Evolutionary conservation across 179 eudicot genomes (phyloP), one percentile per base, ranked within the genome.

Genomic region (Silene vulgaris): DNA sequence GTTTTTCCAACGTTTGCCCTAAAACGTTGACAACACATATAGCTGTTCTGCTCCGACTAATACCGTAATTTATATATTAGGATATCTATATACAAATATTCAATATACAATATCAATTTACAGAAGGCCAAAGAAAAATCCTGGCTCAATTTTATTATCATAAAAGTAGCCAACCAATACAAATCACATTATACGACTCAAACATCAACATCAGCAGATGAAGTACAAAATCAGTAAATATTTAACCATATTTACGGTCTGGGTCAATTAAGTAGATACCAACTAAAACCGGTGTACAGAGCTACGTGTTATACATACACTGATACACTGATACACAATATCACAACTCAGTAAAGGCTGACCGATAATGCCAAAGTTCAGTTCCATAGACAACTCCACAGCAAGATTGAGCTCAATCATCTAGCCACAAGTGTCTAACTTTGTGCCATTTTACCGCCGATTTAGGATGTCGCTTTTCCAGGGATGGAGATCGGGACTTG

Each of bases 341-440:
- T 19, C 35, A 67, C 63, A 74, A 4, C 29, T 11, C 71, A 4
- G 14, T 37, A 43, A 63, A 37, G 28, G 19, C 32, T 37, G 9
- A 37, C 45, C 5, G 9, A 37, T 37, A 32, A 37, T 37, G 9
- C 45, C 8, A 8, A 6, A 8, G 6, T 6, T 5, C 6, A 6
- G 45, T 37, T 37, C 6, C 45, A 37, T 37, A 37, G 9, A 3
- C 65, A 54, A 54, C 45, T 19, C 63, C 30, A 9, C 26, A 50
- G 26, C 48, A 12, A 14, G 45, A 37, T 37, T 0, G 35, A 71
- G 43, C 12, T 82, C 72, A 72, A 8, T 84, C 84, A 50, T 78
- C 88, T 72, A 79, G 76, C 89, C 88, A 89, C 82, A 85, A 29
- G 82, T 87, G 86, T 57, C 90, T 85, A 23, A 82, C 84, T 72